These are phyloP conservation scores for Cenchrus purpureus DNA, from an alignment of 176 grass and related monocot species.

Conservation along the genomic window DNA sequence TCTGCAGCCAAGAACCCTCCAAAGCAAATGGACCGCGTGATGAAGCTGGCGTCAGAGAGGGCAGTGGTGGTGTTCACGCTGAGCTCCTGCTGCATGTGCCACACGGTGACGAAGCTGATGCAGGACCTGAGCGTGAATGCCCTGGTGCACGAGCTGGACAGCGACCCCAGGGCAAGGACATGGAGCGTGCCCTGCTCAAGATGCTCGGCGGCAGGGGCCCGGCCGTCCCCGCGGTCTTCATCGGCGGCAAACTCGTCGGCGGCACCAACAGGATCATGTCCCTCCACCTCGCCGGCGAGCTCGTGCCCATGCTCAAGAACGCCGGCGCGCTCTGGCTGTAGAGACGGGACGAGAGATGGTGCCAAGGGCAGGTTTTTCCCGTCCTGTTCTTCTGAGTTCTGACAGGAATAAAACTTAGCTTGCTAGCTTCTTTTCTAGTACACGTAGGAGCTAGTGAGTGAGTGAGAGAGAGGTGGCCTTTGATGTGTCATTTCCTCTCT, in stretches of 20 bases:
- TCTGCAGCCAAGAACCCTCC: not conserved
- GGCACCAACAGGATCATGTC: conserved; percentile 67
- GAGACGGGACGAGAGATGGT: no score
- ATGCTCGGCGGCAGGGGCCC: conserved; percentile 41
- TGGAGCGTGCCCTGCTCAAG: conserved; percentile 52
- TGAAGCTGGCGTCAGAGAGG: conserved; percentile 53
- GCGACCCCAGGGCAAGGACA: conserved; percentile 59
- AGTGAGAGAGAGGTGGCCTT: not conserved
- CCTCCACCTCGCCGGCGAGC: conserved; percentile 49
- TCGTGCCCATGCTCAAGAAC: conserved; percentile 55
- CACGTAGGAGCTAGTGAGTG: not conserved
- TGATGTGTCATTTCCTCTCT: not conserved
- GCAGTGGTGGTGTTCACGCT: conserved; percentile 77
- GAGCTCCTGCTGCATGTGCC: conserved; percentile 90
- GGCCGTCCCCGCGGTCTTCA: conserved; percentile 51
- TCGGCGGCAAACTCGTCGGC: conserved; percentile 50
- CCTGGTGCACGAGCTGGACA: conserved; percentile 58
- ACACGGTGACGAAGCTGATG: conserved; percentile 67
- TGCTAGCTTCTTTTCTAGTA: conserved; percentile 9
- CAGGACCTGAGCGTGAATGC: conserved; percentile 62
- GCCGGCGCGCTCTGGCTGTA: conserved; percentile 61
- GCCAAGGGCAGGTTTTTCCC: conserved; percentile 13
- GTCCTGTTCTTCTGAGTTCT: conserved; percentile 26
- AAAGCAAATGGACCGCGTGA: no score
- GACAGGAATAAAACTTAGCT: conserved; percentile 7